Evolutionary conservation across 768 basidiomycete species (phyloP).

Genomic region (Pholiota conissans): DNA sequence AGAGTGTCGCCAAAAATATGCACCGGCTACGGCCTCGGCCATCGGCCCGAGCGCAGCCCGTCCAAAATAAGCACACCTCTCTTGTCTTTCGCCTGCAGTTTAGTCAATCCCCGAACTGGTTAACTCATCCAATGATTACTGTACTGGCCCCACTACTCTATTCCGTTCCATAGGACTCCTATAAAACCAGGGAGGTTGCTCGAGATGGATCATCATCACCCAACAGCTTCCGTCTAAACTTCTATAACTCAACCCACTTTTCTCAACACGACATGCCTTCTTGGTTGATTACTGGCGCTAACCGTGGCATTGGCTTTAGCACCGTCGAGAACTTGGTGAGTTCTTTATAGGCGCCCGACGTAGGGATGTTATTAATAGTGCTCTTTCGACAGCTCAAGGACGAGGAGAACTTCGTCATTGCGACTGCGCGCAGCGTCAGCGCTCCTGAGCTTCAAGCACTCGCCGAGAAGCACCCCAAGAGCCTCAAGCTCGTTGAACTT

Average conservation of each 20-base stretch:
- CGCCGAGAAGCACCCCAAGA: too few relatives aligned
- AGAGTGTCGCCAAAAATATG: too few relatives aligned
- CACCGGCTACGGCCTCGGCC: too few relatives aligned
- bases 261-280: too few relatives aligned
- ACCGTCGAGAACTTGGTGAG: neutral
- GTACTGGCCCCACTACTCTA: neutral
- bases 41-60: too few relatives aligned
- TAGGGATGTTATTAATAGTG: neutral
- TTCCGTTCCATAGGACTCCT: neutral
- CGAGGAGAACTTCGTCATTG: too few relatives aligned
- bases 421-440: too few relatives aligned
- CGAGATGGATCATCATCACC: neutral
- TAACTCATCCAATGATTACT: too few relatives aligned
- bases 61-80: too few relatives aligned
- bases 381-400: conserved; percentile 5
- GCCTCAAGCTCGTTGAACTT: conserved; percentile 15
- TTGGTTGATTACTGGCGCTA: too few relatives aligned
- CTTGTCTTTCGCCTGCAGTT: too few relatives aligned
- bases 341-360: neutral
- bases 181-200: neutral
- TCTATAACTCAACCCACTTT: neutral
- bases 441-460: too few relatives aligned
- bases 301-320: neutral
- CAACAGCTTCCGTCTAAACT: neutral
- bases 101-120: neutral